A percentile compares a stretch with the other conserved stretches of the same genome.
These are phyloP conservation scores for Calonectria leucothoes DNA, from an alignment of 2,329 filamentous ascomycete genomes.

Conservation along the genomic window DNA sequence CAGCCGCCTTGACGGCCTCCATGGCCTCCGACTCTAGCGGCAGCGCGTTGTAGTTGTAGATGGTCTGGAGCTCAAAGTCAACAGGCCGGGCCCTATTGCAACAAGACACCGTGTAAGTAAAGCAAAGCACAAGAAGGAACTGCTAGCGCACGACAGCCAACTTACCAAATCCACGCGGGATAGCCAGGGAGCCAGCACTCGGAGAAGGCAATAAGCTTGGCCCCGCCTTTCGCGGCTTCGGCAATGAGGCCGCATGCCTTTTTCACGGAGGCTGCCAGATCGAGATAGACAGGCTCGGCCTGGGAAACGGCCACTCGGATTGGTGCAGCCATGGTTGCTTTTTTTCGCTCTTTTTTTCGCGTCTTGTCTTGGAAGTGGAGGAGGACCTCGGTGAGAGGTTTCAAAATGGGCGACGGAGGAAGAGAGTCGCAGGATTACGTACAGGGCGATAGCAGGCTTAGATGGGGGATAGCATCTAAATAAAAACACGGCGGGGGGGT, in stretches of 20 bases:
- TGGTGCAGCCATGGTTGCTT: constrained; percentile 22
- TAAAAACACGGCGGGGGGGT: neutral
- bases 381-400: neutral
- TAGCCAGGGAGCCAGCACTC: constrained; percentile 67
- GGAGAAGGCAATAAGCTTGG: constrained; percentile 65
- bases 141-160: neutral
- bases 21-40: constrained; percentile 54
- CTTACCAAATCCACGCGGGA: constrained; percentile 55
- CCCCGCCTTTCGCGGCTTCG: constrained; percentile 53
- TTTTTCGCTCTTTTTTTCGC: neutral
- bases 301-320: constrained; percentile 40
- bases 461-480: neutral
- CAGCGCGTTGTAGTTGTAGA: constrained; percentile 56
- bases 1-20: constrained; percentile 47
- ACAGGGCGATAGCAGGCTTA: neutral
- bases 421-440: neutral
- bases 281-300: constrained; percentile 42
- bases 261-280: constrained; percentile 36
- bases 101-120: too few species aligned
- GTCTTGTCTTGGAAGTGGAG: neutral
- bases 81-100: constrained; percentile 48
- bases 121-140: too few species aligned
- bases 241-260: constrained; percentile 38
- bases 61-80: constrained; percentile 37
- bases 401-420: neutral